phyloP scores from a whole-genome alignment of 2,329 filamentous ascomycete species.

The Diaporthe velutina region DNA sequence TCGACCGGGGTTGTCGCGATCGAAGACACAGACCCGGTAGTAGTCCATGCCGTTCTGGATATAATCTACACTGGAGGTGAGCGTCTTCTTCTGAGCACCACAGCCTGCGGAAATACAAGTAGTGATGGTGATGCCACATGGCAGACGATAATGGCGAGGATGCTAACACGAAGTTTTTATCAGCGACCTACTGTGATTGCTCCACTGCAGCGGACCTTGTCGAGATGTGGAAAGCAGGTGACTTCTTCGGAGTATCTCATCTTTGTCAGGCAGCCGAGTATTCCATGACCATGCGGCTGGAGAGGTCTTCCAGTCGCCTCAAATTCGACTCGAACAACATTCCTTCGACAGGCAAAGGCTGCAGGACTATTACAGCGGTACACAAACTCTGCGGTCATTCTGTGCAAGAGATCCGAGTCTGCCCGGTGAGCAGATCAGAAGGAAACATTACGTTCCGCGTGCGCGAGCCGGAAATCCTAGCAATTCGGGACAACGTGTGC shows the following conservation, averaged over 20 bases:
- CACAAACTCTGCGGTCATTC: too few relatives aligned
- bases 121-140: not conserved
- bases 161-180: not conserved
- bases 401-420: too few relatives aligned
- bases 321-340: too few relatives aligned
- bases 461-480: too few relatives aligned
- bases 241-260: not conserved
- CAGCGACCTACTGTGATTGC: not conserved
- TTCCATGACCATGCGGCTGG: not conserved
- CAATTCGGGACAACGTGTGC: too few relatives aligned
- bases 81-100: not conserved
- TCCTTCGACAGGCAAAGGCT: too few relatives aligned
- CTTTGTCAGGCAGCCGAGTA: not conserved
- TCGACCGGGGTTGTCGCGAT: not conserved
- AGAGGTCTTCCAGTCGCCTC: too few relatives aligned
- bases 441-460: too few relatives aligned
- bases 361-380: too few relatives aligned
- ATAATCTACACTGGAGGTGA: not conserved
- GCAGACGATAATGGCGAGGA: not conserved
- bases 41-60: not conserved
- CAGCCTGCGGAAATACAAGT: not conserved
- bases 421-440: too few relatives aligned
- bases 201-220: not conserved
- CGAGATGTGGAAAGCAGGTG: not conserved
- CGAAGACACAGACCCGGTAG: not conserved